These are phyloP conservation scores for Metschnikowia kofuensis DNA, from an alignment of 805 yeast species.

Conservation along the genomic window DNA sequence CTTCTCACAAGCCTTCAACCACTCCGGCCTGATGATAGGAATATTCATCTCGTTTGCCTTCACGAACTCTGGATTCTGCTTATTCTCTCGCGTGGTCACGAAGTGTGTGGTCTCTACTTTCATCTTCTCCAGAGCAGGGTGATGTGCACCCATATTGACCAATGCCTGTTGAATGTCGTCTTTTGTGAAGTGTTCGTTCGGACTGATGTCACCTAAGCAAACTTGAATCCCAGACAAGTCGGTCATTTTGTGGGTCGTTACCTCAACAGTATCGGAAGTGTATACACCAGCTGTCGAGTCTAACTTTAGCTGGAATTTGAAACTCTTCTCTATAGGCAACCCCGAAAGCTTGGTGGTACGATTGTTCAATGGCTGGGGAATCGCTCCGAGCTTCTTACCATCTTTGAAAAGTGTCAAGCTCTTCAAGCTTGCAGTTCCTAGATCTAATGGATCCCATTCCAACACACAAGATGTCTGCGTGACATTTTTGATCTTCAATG, in stretches of 20 bases:
- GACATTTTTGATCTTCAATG: slow-evolving; percentile 64
- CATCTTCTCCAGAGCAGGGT: slow-evolving; percentile 68
- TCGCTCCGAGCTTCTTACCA: slow-evolving; percentile 67
- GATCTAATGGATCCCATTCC: slow-evolving; percentile 85
- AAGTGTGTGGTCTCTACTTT: slow-evolving; percentile 93
- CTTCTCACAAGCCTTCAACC: slow-evolving; percentile 90
- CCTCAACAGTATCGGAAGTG: slow-evolving; percentile 60
- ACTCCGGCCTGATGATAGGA: slow-evolving; percentile 93
- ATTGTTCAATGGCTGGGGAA: slow-evolving; percentile 78
- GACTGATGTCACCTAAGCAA: slow-evolving; percentile 78
- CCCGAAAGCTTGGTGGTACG: slow-evolving; percentile 88
- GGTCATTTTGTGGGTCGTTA: slow-evolving; percentile 93
- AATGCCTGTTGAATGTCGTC: slow-evolving; percentile 63
- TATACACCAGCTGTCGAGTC: slow-evolving; percentile 89
- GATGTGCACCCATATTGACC: slow-evolving; percentile 69
- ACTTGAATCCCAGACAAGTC: slow-evolving; percentile 90
- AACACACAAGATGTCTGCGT: slow-evolving; percentile 95
- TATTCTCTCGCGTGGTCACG: slow-evolving; percentile 59
- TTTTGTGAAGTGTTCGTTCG: slow-evolving; percentile 42
- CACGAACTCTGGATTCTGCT: slow-evolving; percentile 66
- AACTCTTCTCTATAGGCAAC: slow-evolving; percentile 79
- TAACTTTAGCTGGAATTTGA: slow-evolving; percentile 73
- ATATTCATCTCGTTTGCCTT: slow-evolving; percentile 83
- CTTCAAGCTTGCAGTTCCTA: slow-evolving; percentile 80
- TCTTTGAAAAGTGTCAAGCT: slow-evolving; percentile 77